phyloP scores from a whole-genome alignment of 352 stramenopile genomes.

The Phytophthora citricola region DNA sequence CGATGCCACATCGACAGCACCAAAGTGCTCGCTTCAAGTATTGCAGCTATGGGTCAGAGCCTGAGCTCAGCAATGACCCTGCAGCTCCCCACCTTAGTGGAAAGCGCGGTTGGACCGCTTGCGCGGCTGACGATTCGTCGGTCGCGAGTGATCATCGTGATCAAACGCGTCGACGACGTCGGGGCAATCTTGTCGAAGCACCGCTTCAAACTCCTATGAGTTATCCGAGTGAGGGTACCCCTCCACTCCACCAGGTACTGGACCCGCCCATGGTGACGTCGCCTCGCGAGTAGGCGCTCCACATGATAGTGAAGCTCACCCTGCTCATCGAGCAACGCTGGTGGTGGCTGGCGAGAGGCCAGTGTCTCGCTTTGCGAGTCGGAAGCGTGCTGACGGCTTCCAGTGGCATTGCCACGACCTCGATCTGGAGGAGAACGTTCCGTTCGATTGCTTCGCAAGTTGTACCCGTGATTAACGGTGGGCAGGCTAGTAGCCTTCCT shows the following conservation, averaged over 20 bases:
- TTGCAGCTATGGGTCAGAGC: no score
- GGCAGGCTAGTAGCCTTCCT: no score
- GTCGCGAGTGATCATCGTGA: not conserved
- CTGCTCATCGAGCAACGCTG: no score
- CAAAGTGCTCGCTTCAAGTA: no score
- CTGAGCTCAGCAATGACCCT: not conserved
- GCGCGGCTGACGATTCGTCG: no score
- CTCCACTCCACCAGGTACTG: slow-evolving; percentile 1
- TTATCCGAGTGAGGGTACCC: not conserved
- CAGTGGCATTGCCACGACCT: no score
- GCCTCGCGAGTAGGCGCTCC: not conserved
- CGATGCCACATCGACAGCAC: no score
- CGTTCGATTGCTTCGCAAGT: no score
- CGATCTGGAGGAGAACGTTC: no score
- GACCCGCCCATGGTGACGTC: not conserved
- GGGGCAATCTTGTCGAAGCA: not conserved
- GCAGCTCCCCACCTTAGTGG: no score
- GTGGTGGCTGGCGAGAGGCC: not conserved
- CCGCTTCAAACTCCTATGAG: not conserved
- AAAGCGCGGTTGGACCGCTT: no score
- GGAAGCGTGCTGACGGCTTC: not conserved
- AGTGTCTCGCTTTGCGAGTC: not conserved
- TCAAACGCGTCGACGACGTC: not conserved
- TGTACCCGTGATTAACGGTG: no score
- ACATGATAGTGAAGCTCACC: not conserved